Conservation (phyloP, 345 rosid species). For the Citrus cavaleriei region DNA sequence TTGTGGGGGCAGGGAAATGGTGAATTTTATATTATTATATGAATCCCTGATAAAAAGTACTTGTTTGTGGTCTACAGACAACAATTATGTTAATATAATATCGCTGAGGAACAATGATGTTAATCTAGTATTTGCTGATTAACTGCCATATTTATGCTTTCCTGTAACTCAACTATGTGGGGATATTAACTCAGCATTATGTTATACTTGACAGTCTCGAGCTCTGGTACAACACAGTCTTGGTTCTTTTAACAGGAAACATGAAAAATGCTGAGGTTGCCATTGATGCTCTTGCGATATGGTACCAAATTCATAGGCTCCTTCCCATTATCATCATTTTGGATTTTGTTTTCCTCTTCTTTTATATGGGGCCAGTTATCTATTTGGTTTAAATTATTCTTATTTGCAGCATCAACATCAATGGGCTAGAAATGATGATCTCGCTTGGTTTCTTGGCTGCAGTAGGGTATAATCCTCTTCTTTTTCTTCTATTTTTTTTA, state of each 20-base stretch:
- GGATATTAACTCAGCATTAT: not conserved
- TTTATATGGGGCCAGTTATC: not conserved
- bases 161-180: not conserved
- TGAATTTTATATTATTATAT: too few species aligned
- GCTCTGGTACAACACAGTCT: slow-evolving; percentile 79
- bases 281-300: slow-evolving; percentile 76
- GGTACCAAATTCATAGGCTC: slow-evolving; percentile 32
- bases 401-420: slow-evolving; percentile 58
- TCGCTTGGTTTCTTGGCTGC: slow-evolving; percentile 78
- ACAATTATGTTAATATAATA: not conserved
- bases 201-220: slow-evolving; percentile 49
- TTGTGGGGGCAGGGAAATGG: too few species aligned
- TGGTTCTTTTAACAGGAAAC: slow-evolving; percentile 66
- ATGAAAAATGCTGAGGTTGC: slow-evolving; percentile 64
- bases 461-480: slow-evolving; percentile 40
- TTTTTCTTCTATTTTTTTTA: too few species aligned
- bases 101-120: not conserved
- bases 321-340: not conserved
- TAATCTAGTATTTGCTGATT: not conserved
- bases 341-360: not conserved
- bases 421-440: slow-evolving; percentile 81
- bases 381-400: not conserved
- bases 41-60: not conserved
- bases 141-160: not conserved
- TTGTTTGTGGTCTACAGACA: not conserved